Evolutionary conservation across 257 asterid species (phyloP), one percentile per base, ranked within the genome.

Genomic region (Ballota nigra): DNA sequence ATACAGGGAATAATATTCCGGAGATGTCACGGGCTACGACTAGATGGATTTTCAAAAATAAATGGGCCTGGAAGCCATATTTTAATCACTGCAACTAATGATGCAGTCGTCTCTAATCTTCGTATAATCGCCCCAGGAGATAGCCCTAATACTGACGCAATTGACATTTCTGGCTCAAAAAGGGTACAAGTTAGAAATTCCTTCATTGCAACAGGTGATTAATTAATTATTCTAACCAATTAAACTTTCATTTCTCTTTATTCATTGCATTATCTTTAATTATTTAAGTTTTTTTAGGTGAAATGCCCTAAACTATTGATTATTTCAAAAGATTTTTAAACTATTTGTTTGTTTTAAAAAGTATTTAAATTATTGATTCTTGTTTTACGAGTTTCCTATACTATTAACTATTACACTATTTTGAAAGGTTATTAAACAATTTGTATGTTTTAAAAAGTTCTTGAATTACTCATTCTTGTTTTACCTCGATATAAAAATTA

Each of bases 91-190:
- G 75, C 87, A 19, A 74, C 76, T 56, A 77, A 76, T 6, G 86
- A 78, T 36, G 90, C 61, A 0, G 71, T 61, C 0, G 66, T 83
- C 9, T 63, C 89, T 51, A 83, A 86, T 73, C 81, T 84, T 2
- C 84, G 80, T 2, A 19, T 86, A 55, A 78, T 77, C 19, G 88
- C 96, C 7, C 92, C 92, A 0, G 87, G 83, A 0, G 75, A 83
- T 13, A 86, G 90, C 84, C 92, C 86, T n/a, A 88, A 88, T 43
- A 88, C 96, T 0, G 96, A 88, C 69, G 96, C 78, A 0, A 86
- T 86, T 19, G 85, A 80, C 72, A 70, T 84, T 58, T 78, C 89
- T 16, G 67, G 80, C 73, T 84, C 86, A 0, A 86, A 81, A 0
- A 62, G 15, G 4, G 81, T 88, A 3, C 83, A 26, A 69, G 63